Evolutionary conservation across 176 grass and related monocot genomes (phyloP), one percentile per base, ranked within the genome.

Genomic region (Cymbopogon citratus): DNA sequence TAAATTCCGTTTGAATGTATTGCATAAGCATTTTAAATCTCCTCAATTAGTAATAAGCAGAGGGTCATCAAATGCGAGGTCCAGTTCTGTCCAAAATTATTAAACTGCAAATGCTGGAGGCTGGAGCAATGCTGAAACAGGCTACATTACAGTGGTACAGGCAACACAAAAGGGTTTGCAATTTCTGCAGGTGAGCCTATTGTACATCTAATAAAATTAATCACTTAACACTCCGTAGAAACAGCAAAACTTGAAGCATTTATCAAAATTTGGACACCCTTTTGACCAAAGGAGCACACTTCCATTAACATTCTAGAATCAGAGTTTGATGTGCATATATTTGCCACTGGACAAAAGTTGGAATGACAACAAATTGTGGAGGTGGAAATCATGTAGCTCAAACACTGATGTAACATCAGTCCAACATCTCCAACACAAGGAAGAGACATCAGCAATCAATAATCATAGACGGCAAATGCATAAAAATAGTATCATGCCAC

Each of bases 171-270:
- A 81, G 6, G 18, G 19, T 15, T 0, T 46, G 39, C n/a, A 62
- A 49, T 40, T 5, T 62, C 39, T 80, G 27, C 13, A 60, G 19
- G 7, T 15, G 12, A 69, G 45, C 18, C 19, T 33, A 49, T 69
- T 23, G 73, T 69, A 61, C 35, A 84, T 79, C 31, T 27, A 84
- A 59, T 25, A 14, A 38, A 79, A 31, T 38, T 84, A 11, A 27
- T 21, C 75, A 25, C 46, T 15, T 59, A 36, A 59, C 14, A 60
- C 34, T 48, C 36, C 41, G 19, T 27, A 35, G 26, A 83, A 66
- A 79, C 5, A 38, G 26, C 11, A 48, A 61, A 1, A 3, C 23
- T 36, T 65, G 5, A 5, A 56, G 12, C 48, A 27, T 12, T n/a
- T 49, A 35, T 24, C 21, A 11, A 24, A 57, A 24, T 21, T 57